These are phyloP conservation scores for Discostella stelligera DNA, from an alignment of 352 stramenopile genomes.

Conservation along the genomic window DNA sequence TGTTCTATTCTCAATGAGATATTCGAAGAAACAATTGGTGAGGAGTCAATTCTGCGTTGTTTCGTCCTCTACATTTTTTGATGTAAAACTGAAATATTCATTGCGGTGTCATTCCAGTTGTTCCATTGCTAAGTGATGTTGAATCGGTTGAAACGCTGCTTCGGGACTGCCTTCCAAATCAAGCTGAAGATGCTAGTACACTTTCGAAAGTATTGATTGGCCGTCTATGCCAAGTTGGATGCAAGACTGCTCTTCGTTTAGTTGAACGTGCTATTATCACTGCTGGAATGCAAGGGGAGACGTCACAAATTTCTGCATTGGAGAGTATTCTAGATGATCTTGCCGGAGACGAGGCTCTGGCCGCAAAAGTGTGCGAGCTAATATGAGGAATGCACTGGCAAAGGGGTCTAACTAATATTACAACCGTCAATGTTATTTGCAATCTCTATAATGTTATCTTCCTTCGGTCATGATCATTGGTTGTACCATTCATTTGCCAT, in stretches of 20 bases:
- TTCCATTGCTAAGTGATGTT: conserved; percentile 58
- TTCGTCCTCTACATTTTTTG: not conserved
- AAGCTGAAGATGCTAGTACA: conserved; percentile 28
- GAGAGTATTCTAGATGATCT: conserved; percentile 62
- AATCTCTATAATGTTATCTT: conserved; percentile 58
- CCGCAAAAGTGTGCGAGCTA: conserved; percentile 54
- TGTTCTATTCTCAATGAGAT: conserved; percentile 66
- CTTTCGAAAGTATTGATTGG: conserved; percentile 57
- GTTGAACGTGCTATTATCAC: conserved; percentile 63
- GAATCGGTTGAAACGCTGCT: conserved; percentile 59
- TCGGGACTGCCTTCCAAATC: conserved; percentile 42
- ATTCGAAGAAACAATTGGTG: conserved; percentile 76
- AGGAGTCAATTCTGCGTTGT: not conserved
- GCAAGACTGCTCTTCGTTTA: conserved; percentile 66
- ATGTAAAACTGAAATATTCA: not conserved
- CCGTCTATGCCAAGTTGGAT: conserved; percentile 52
- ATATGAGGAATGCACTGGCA: conserved; percentile 12
- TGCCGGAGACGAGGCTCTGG: conserved; percentile 54
- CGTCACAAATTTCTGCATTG: conserved; percentile 42
- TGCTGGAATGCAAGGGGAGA: conserved; percentile 21
- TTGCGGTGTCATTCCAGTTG: conserved; percentile 33
- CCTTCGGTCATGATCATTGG: conserved; percentile 68
- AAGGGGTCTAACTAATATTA: not conserved
- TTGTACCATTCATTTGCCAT: conserved; percentile 81
- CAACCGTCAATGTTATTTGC: not conserved